phyloP scores from a whole-genome alignment of 2,329 filamentous ascomycete genomes.

The Scolecobasidium constrictum region DNA sequence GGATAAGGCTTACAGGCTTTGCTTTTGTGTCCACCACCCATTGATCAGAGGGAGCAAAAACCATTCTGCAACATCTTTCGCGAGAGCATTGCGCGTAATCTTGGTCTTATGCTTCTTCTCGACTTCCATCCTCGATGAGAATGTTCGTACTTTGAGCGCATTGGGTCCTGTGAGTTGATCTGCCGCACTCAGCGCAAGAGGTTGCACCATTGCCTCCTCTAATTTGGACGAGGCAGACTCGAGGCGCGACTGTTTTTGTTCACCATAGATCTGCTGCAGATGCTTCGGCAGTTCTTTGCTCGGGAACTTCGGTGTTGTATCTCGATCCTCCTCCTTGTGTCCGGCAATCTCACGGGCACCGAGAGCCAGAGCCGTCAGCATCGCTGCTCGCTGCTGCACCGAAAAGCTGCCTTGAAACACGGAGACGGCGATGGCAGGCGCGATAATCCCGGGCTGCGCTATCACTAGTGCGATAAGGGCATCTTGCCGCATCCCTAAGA shows the following conservation, averaged over 20 bases:
- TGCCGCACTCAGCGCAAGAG: conserved; percentile 70
- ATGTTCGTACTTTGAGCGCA: conserved; percentile 78
- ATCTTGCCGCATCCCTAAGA: conserved; percentile 64
- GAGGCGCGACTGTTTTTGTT: conserved; percentile 48
- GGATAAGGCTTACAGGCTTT: conserved; percentile 32
- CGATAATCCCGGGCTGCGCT: conserved; percentile 66
- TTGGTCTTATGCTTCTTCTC: conserved; percentile 48
- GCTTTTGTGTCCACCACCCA: conserved; percentile 59
- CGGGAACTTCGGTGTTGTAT: conserved; percentile 49
- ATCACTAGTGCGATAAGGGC: conserved; percentile 73
- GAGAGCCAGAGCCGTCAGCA: conserved; percentile 74
- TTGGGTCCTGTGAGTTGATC: conserved; percentile 71
- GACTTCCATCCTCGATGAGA: conserved; percentile 65
- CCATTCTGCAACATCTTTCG: conserved; percentile 59
- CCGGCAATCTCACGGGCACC: conserved; percentile 78
- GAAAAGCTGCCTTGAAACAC: conserved; percentile 93
- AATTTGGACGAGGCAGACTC: conserved; percentile 57
- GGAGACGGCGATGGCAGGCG: conserved; percentile 69
- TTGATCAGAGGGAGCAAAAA: conserved; percentile 85
- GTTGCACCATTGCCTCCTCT: conserved; percentile 63
- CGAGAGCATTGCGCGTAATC: conserved; percentile 63
- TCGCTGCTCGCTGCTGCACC: conserved; percentile 66
- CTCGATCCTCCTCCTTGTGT: conserved; percentile 42
- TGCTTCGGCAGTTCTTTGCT: conserved; percentile 67
- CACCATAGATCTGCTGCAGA: conserved; percentile 59